Evolutionary conservation across 768 basidiomycete species (phyloP).

Genomic region (Exsudoporus frostii): DNA sequence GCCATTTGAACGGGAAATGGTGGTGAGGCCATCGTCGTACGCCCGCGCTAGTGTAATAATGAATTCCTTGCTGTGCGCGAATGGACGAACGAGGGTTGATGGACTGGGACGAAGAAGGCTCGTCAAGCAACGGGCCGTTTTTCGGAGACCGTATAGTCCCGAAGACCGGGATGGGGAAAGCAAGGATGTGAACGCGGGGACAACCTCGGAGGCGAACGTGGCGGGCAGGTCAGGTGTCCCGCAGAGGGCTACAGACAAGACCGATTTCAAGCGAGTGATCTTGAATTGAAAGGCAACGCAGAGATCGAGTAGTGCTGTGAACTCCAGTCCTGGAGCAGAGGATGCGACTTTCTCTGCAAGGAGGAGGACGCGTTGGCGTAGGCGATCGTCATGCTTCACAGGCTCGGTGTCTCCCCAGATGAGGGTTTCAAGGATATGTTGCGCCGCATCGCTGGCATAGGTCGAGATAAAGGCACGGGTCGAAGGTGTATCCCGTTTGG

Average conservation of each 20-base stretch:
- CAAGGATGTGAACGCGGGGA: slow-evolving; percentile 52
- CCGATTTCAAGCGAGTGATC: slow-evolving; percentile 40
- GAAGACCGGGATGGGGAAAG: slow-evolving; percentile 42
- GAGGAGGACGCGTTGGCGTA: slow-evolving; percentile 47
- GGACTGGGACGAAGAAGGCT: slow-evolving; percentile 54
- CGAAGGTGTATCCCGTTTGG: slow-evolving; percentile 44
- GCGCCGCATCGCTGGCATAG: slow-evolving; percentile 57
- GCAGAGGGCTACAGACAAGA: slow-evolving; percentile 41
- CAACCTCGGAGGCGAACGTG: slow-evolving; percentile 42
- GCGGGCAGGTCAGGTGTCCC: slow-evolving; percentile 33
- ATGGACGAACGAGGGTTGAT: slow-evolving; percentile 46
- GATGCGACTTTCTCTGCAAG: slow-evolving; percentile 55
- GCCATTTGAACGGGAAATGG: slow-evolving; percentile 60
- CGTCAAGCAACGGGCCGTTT: slow-evolving; percentile 54
- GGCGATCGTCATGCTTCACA: slow-evolving; percentile 39
- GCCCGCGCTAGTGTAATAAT: slow-evolving; percentile 53
- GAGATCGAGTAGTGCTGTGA: slow-evolving; percentile 60
- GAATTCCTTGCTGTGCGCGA: slow-evolving; percentile 51
- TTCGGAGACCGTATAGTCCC: slow-evolving; percentile 64
- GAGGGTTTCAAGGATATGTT: slow-evolving; percentile 48
- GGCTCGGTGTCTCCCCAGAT: slow-evolving; percentile 49
- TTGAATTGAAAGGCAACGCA: slow-evolving; percentile 53
- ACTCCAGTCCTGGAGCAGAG: slow-evolving; percentile 41
- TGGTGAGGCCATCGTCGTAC: slow-evolving; percentile 57
- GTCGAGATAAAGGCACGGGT: slow-evolving; percentile 50